Base-by-base conservation (phyloP, 805 yeast species). In the Yarrowia sp. region DNA sequence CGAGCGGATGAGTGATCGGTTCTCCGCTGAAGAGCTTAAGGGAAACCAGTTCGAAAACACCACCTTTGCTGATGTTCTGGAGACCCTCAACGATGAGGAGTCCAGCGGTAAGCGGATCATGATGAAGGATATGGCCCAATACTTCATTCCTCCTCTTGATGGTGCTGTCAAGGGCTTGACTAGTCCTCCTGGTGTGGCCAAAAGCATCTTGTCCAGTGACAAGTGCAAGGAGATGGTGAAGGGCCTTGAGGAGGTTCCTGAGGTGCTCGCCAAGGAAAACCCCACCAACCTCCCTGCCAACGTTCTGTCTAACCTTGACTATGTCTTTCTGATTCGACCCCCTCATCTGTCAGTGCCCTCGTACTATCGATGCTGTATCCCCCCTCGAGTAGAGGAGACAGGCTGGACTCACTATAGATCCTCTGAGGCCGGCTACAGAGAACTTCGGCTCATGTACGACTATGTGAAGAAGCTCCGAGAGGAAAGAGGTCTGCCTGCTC, bases 91-190 rank as follows among this genome's bases (percentile, higher is more conserved):
- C 35, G 46, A 68, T 3, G 56, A 69, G 16, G 64, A 63, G 11
- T 40, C 63, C 22, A 36, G 22, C 4, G 66, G 66, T 26, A 72
- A 69, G 52, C 58, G 70, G 15, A 68, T 73, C 14, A 71, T 73
- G 67, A 69, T 73, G 56, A 73, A 73, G 58, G 75, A 73, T 45
- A 73, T 73, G 75, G 75, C 75, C n/a, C 75, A 73, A 58, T 73
- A 73, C 56, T 55, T 73, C 35, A 73, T 73, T 14, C 75, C 75
- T 35, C 73, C 75, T 8, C n/a, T 46, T 3, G 56, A 45, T 2
- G 55, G 59, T 2, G 46, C 19, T 15, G 69, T 65, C 11, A 58
- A 65, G 11, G 46, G 56, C 14, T n/a, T 40, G 14, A 42, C n/a
- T 9, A 10, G 8, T 15, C 69, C 43, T 8, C 55, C 56, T 5